Evolutionary conservation across 306 rosid species (phyloP), one percentile per base, ranked within the genome.

Genomic region (cucumber (Cucumis sativus)): DNA sequence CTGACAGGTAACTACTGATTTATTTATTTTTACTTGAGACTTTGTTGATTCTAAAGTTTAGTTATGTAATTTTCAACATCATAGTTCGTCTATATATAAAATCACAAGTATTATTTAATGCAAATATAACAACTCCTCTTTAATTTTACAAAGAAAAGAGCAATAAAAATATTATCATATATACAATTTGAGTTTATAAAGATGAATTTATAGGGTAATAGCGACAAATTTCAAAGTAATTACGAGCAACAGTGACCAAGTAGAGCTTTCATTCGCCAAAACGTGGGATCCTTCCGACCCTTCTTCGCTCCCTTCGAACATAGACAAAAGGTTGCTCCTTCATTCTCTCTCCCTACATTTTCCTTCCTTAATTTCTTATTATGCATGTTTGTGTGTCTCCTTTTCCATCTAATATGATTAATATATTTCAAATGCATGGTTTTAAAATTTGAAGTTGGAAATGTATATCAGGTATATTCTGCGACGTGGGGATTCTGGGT

Each of bases 251-350:
- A 54, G 80, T 17, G 79, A 83, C n/a, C 86, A 85, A 78, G 75
- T 81, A 62, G 98, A 94, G 79, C 59, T 94, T 83, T 94, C 98
- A 33, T 94, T 94, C 82, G 62, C 73, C 15, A 82, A 51, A 77
- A 75, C 33, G 59, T 94, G 96, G 90, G 49, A 63, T 28, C 16
- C 76, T 72, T 84, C 94, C 1, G 64, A 39, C 39, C 0, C 49
- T 17, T 56, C 45, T 8, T 60, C 43, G 6, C 58, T 84, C 57
- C 90, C 98, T 71, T 28, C 88, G 17, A 91, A 78, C 60, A 74
- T 90, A 58, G 97, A 94, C 84, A 82, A 81, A 84, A 88, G 98
- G 97, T 93, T 93, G 41, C 16, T 56, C 12, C 14, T 30, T 33
- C 25, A 23, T 23, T 23, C 25, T 23, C 5, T 17, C 6, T 47